A percentile compares a stretch with the other conserved stretches of the same genome.
Evolutionary conservation across 306 rosid species (phyloP).

Genomic region (Dryas octopetala): DNA sequence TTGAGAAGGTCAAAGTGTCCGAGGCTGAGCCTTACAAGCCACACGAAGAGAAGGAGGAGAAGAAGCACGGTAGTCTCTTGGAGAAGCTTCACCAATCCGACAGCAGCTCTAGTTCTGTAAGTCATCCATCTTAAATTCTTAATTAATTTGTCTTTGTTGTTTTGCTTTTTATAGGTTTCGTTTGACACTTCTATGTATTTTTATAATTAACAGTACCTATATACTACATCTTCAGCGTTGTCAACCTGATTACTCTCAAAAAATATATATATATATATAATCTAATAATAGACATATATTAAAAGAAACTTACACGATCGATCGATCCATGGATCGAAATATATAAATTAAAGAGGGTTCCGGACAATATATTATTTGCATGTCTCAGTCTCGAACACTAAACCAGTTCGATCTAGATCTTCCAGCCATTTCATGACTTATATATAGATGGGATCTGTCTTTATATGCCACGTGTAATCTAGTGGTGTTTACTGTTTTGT

Average conservation of each 20-base stretch:
- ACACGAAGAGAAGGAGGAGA: constrained; percentile 19
- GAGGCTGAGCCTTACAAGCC: constrained; percentile 12
- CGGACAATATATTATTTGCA: too few relatives aligned
- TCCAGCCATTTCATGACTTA: background rate
- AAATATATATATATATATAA: too few relatives aligned
- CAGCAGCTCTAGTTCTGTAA: constrained; percentile 53
- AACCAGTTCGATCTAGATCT: background rate
- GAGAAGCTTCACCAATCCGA: constrained; percentile 41
- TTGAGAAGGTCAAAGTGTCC: constrained; percentile 35
- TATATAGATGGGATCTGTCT: background rate
- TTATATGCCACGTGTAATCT: background rate
- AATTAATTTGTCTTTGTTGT: background rate
- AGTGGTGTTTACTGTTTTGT: background rate
- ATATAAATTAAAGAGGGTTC: too few relatives aligned
- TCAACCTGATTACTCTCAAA: too few relatives aligned
- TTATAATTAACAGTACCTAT: too few relatives aligned
- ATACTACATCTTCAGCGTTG: too few relatives aligned
- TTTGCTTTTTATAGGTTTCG: too few relatives aligned
- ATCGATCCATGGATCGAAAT: too few relatives aligned
- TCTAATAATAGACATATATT: too few relatives aligned
- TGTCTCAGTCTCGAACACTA: background rate
- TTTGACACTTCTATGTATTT: too few relatives aligned
- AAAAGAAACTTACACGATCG: too few relatives aligned
- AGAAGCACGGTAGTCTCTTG: constrained; percentile 28
- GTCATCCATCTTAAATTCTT: constrained; percentile 2